These are phyloP conservation scores for Fusarium buharicum DNA, from an alignment of 2,329 filamentous ascomycete genomes.

Conservation along the genomic window DNA sequence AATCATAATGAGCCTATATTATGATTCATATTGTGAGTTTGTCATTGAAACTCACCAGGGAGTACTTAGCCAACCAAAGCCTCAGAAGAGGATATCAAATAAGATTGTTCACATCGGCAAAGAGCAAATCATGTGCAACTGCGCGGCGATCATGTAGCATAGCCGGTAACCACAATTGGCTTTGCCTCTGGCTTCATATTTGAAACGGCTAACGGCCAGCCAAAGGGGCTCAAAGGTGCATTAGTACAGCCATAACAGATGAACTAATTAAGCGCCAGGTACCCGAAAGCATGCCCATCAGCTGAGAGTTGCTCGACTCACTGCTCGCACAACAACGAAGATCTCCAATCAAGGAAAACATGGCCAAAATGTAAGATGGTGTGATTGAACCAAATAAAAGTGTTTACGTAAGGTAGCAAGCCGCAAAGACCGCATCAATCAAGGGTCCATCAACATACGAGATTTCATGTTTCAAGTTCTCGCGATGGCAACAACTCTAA, in stretches of 20 bases:
- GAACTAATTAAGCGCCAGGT: conserved; percentile 33
- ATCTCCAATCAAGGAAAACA: neutral
- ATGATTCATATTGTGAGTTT: conserved; percentile 1
- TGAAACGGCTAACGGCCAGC: conserved; percentile 22
- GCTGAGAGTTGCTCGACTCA: conserved; percentile 27
- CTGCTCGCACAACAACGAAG: no score
- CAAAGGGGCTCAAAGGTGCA: conserved; percentile 18
- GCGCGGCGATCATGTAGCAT: conserved; percentile 12
- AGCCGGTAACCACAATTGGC: conserved; percentile 17
- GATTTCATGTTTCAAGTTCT: conserved; percentile 2
- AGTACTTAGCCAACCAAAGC: conserved; percentile 8
- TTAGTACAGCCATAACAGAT: neutral
- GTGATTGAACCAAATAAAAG: neutral
- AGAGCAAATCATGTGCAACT: neutral
- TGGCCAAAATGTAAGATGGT: neutral
- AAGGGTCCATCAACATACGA: conserved; percentile 6
- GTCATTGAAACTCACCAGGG: conserved; percentile 11
- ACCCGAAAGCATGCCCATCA: conserved; percentile 30
- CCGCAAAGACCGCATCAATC: no score
- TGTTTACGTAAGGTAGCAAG: neutral
- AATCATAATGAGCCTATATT: neutral
- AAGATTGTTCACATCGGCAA: neutral
- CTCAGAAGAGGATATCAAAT: neutral
- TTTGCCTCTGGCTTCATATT: conserved; percentile 4
- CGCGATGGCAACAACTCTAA: conserved; percentile 1